Base-by-base conservation (phyloP, 495 filamentous ascomycete species). In the Talaromyces wortmannii region DNA sequence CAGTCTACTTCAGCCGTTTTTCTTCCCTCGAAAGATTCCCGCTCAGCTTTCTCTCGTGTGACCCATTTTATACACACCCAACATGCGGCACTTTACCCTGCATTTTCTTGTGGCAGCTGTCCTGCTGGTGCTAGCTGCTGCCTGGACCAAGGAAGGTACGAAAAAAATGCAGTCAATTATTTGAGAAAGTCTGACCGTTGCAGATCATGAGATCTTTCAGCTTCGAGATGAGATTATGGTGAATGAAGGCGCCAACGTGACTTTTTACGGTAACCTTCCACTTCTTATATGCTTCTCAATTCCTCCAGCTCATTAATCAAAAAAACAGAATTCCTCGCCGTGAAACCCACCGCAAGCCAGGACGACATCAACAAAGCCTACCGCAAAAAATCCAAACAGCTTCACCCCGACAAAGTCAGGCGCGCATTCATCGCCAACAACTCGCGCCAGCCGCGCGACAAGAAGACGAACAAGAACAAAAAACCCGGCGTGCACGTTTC, bases 151-250 rank as follows among this genome's bases (percentile, higher is more conserved):
- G 73, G 90, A 94, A 81, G 90, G 90, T 86, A 67, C 53, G 79
- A 73, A 10, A 12, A 30, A 29, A 30, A 29, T 33, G 30, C 59
- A 48, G 42, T 17, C 13, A 48, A 53, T 31, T 42, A 55, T 60
- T 10, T 31, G 17, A 51, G 18, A 49, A 16, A 31, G 40, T 52
- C 54, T 36, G 53, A 51, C 55, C 48, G 57, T 43, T 23, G 31
- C 63, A 96, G 94, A 99, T 70, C 87, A 92, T 64, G 94, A 99
- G 75, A 97, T 99, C 73, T 99, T 99, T 74, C 85, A 89, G 53
- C 78, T 97, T 55, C 85, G 83, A 58, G 90, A 96, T 74, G 95
- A 97, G 63, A 73, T 99, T 42, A 74, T 82, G 47, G 71, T 83
- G 12, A 64, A 81, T 59, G 92, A 97, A 72, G 95, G 92, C 30